phyloP scores from a whole-genome alignment of 495 filamentous ascomycete genomes.

The Penicillium verhagenii region DNA sequence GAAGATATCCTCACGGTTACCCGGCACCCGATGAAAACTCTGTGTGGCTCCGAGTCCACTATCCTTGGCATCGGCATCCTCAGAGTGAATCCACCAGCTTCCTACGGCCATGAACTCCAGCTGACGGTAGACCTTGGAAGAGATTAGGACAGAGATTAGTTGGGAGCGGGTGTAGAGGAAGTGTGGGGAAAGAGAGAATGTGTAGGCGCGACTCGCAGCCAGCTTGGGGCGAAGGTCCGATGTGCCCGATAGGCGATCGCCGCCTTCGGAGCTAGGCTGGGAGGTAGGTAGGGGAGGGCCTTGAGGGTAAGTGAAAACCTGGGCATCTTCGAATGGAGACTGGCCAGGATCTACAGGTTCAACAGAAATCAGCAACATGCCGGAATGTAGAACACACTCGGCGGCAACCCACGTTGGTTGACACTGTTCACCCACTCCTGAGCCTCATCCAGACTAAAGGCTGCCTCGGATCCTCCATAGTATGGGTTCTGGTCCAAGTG shows the following conservation, averaged over 20 bases:
- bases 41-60: slow-evolving; percentile 12
- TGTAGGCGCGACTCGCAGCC: slow-evolving; percentile 73
- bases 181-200: slow-evolving; percentile 79
- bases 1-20: slow-evolving; percentile 85
- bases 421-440: slow-evolving; percentile 65
- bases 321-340: slow-evolving; percentile 42
- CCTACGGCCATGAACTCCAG: slow-evolving; percentile 94
- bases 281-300: slow-evolving; percentile 9
- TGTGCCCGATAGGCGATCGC: slow-evolving; percentile 5
- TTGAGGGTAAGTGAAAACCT: slow-evolving; percentile 22
- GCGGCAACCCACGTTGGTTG: slow-evolving; percentile 41
- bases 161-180: slow-evolving; percentile 80
- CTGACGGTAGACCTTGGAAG: slow-evolving; percentile 82
- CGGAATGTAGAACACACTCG: neutral
- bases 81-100: slow-evolving; percentile 78
- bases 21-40: slow-evolving; percentile 64
- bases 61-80: slow-evolving; percentile 9
- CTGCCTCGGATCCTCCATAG: slow-evolving; percentile 85
- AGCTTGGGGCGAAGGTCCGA: slow-evolving; percentile 35
- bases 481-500: slow-evolving; percentile 85
- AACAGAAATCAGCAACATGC: slow-evolving; percentile 25
- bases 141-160: slow-evolving; percentile 74
- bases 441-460: slow-evolving; percentile 81
- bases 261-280: neutral
- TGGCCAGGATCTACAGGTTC: slow-evolving; percentile 31